Conservation (phyloP, 1,284 basidiomycete species). For the Marasmius sp. region DNA sequence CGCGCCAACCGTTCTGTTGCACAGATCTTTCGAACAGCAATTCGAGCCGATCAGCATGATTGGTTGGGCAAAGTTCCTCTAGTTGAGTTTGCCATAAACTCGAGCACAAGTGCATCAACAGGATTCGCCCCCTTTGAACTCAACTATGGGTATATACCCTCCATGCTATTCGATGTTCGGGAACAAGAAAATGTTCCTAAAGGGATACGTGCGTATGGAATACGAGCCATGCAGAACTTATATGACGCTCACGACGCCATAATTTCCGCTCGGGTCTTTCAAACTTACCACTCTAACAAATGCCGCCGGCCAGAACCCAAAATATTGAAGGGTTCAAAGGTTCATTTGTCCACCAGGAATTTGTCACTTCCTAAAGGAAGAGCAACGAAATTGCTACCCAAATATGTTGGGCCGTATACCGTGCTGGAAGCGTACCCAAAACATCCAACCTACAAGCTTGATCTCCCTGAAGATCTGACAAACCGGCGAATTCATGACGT, state of each 20-base stretch:
- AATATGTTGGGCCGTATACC: neutral
- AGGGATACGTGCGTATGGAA: neutral
- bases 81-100: too few species aligned
- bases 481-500: neutral
- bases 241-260: neutral
- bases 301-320: too few species aligned
- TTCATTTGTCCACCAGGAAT: too few species aligned
- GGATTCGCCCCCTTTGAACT: too few species aligned
- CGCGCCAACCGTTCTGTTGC: constrained; percentile 22
- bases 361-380: neutral
- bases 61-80: constrained; percentile 29
- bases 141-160: too few species aligned
- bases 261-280: neutral
- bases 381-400: neutral
- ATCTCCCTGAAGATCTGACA: neutral
- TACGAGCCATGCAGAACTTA: neutral
- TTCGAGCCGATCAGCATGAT: constrained; percentile 30
- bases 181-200: neutral
- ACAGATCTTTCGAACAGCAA: constrained; percentile 24
- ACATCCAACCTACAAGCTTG: neutral
- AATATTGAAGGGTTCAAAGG: too few species aligned
- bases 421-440: neutral
- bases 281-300: neutral
- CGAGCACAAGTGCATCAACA: too few species aligned
- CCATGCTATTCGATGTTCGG: neutral